A percentile compares a stretch with the other conserved stretches of the same genome.
Conservation (phyloP, 768 basidiomycete species). For the Macrocybe gigantea region DNA sequence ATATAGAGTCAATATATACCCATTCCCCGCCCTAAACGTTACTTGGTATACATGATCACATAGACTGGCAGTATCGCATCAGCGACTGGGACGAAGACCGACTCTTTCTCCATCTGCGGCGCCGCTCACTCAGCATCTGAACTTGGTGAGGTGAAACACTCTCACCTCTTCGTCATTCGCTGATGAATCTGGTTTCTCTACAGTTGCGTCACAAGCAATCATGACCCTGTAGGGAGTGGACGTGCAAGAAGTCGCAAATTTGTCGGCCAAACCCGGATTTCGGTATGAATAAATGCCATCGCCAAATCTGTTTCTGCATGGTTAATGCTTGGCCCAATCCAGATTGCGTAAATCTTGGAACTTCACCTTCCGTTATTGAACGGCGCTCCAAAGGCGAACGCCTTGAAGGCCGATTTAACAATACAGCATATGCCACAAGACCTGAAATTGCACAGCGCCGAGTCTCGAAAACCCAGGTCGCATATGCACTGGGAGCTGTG, state of each 20-base stretch:
- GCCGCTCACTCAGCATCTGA: no score
- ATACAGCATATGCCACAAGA: constrained; percentile 65
- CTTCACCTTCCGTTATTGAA: constrained; percentile 51
- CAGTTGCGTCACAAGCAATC: constrained; percentile 37
- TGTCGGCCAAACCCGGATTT: constrained; percentile 53
- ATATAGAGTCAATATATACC: background rate
- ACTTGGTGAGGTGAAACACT: no score
- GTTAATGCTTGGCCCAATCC: background rate
- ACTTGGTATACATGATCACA: constrained; percentile 50
- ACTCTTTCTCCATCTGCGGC: constrained; percentile 21
- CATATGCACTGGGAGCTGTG: constrained; percentile 65
- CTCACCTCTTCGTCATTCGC: no score
- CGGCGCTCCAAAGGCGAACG: constrained; percentile 49
- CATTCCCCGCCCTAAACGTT: background rate
- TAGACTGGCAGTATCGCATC: constrained; percentile 56
- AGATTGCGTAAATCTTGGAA: background rate
- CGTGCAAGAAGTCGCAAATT: constrained; percentile 59
- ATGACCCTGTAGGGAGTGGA: constrained; percentile 62
- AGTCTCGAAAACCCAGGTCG: constrained; percentile 53
- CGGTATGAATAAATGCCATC: constrained; percentile 59
- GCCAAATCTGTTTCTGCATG: constrained; percentile 37
- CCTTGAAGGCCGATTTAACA: constrained; percentile 49
- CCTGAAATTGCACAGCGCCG: constrained; percentile 45
- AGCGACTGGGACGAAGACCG: constrained; percentile 45
- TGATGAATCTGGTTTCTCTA: no score